Conservation (phyloP, 768 basidiomycete species). For the Agaricus blazei region DNA sequence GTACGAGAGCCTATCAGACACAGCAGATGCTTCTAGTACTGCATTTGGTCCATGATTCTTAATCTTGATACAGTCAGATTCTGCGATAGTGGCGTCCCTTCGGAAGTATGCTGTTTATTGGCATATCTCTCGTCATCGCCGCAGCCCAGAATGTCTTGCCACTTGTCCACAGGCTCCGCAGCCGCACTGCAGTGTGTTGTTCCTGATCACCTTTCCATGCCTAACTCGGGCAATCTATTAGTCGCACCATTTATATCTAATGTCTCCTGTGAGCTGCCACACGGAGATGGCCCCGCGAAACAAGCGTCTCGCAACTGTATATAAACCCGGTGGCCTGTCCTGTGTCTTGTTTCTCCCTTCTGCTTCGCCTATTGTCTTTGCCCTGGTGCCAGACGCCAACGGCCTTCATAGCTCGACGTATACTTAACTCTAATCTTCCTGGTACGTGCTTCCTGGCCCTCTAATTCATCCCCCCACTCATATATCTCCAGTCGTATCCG, state of each 20-base stretch:
- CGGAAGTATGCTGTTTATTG: conserved; percentile 11
- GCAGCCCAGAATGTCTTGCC: conserved; percentile 13
- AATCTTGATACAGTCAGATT: not conserved
- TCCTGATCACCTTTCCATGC: conserved; percentile 3
- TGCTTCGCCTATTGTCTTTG: not conserved
- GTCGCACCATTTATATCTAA: conserved; percentile 2
- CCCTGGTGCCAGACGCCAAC: not conserved
- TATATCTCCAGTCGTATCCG: not conserved
- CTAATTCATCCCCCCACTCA: not conserved
- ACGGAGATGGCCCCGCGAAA: conserved; percentile 11
- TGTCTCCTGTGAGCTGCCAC: conserved; percentile 14
- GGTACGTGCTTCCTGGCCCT: not conserved
- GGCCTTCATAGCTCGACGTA: no score
- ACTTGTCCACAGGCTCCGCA: conserved; percentile 4
- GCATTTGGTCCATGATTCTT: not conserved
- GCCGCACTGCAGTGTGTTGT: conserved; percentile 3
- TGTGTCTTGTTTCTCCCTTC: not conserved
- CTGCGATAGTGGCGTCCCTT: conserved; percentile 1
- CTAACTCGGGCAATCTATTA: conserved; percentile 1
- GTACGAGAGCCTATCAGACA: not conserved
- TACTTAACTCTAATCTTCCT: not conserved
- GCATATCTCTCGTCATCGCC: conserved; percentile 21
- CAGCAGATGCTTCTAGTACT: not conserved
- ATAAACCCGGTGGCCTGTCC: conserved; percentile 8
- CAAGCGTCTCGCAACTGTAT: conserved; percentile 14